Conservation (phyloP, 31 red algal genomes). For the Bonnemaisonia californica region DNA sequence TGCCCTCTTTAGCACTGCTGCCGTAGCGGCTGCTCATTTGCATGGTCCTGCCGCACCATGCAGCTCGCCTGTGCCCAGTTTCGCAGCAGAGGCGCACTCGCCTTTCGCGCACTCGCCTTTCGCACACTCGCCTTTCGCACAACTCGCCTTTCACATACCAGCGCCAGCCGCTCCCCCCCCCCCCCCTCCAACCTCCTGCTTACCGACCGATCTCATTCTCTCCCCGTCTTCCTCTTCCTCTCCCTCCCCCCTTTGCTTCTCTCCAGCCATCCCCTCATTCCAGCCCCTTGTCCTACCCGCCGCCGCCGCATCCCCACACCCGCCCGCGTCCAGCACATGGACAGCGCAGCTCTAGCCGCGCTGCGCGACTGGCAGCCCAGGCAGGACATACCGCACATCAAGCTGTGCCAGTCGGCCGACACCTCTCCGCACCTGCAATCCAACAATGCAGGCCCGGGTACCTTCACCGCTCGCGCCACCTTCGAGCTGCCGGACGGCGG, state of each 20-base stretch:
- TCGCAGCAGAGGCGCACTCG: no score
- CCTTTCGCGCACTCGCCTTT: no score
- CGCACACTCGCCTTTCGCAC: no score
- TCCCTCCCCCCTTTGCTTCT: not conserved
- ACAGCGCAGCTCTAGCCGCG: slow-evolving; percentile 18
- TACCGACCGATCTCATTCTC: not conserved
- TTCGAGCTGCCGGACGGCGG: slow-evolving; percentile 53
- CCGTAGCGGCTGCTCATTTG: no score
- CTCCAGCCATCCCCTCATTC: not conserved
- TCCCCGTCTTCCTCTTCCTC: not conserved
- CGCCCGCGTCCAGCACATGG: not conserved
- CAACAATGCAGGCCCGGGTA: not conserved
- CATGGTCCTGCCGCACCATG: no score
- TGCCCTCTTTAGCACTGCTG: no score
- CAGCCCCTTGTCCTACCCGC: no score
- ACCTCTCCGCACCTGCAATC: not conserved
- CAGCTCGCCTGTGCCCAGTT: no score
- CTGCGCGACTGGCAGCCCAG: slow-evolving; percentile 33
- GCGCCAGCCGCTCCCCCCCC: no score
- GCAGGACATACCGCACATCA: not conserved
- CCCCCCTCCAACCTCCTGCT: no score
- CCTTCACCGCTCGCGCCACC: slow-evolving; percentile 4
- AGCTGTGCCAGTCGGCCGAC: slow-evolving; percentile 3
- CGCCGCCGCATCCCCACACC: slow-evolving; percentile 3
- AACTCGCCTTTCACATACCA: no score